Evolutionary conservation across 2,329 filamentous ascomycete species (phyloP), one percentile per base, ranked within the genome.

Genomic region (Fusarium sp.): DNA sequence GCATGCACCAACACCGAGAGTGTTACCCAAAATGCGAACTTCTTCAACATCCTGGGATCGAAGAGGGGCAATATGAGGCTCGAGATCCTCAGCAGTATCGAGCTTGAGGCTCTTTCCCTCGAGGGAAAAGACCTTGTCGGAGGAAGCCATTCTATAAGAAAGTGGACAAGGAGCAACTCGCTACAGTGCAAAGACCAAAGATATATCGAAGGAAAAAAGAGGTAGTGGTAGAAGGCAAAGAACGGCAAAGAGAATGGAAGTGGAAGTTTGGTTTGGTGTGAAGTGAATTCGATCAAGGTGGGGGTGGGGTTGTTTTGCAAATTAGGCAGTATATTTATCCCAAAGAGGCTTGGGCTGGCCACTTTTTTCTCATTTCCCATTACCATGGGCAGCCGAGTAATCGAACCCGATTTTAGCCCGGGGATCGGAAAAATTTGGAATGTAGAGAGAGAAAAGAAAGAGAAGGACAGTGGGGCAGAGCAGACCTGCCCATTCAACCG

Each of bases 91-190:
- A 47, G 91, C 92, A 36, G 89, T 92, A 80, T 96, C 89, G 73
- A 99, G 90, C 83, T 97, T 97, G 70, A 98, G 85, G 72, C 90
- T 90, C 81, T 90, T 95, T 77, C 91, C 93, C 78, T 96, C 91
- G 67, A 98, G 87, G 69, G 93, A 93, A 80, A 97, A 98, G 72
- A 92, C 75, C 76, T 90, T 93, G 53, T 77, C 63, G 21, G 71
- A 65, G 56, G 68, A 65, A 56, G 71, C 56, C 75, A 77, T 76
- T 57, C 46, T 66, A 56, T 63, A 45, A 21, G 44, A 35, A 59
- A 54, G 42, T 23, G 32, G 25, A 29, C 9, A 53, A 54, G 31
- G 47, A 54, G 37, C 15, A 45, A 15, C 25, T 35, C 32, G 46
- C 54, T 38, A 52, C 46, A 43, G 51, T 47, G 37, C n/a, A 50